Percentiles rank a stretch among this genome's conserved stretches.
Conservation (phyloP, 2,329 filamentous ascomycete genomes). For the Kalaharituber pfeilii region DNA sequence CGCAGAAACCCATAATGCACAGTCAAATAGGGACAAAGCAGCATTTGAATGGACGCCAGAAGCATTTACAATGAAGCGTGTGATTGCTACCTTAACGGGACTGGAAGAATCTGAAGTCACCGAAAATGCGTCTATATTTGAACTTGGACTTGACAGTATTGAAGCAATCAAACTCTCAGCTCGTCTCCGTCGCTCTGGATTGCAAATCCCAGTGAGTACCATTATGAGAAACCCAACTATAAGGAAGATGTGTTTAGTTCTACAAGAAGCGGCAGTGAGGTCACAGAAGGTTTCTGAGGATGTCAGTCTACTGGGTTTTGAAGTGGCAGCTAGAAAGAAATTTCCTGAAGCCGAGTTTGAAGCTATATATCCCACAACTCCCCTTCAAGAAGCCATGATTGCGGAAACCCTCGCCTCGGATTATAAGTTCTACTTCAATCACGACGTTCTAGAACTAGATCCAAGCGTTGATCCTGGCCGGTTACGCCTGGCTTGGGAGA, state of each 20-base stretch:
- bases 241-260: conserved; percentile 34
- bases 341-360: conserved; percentile 31
- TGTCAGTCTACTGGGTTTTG: conserved; percentile 17
- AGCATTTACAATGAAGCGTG: conserved; percentile 38
- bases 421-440: conserved; percentile 67
- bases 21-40: neutral
- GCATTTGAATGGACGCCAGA: conserved; percentile 42
- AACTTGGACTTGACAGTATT: conserved; percentile 80
- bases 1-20: neutral
- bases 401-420: conserved; percentile 61
- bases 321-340: conserved; percentile 10
- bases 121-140: conserved; percentile 49
- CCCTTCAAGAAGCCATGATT: conserved; percentile 74
- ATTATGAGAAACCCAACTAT: conserved; percentile 60
- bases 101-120: conserved; percentile 36
- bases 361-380: conserved; percentile 53
- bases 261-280: neutral
- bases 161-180: conserved; percentile 74
- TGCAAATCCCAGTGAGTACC: conserved; percentile 51
- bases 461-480: conserved; percentile 36
- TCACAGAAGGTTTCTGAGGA: conserved; percentile 1
- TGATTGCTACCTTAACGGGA: conserved; percentile 46
- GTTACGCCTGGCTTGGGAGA: conserved; percentile 44
- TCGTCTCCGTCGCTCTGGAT: conserved; percentile 42
- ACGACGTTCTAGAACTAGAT: conserved; percentile 52